Evolutionary conservation across 768 basidiomycete species (phyloP).

Genomic region (Rossbeevera mucosa): DNA sequence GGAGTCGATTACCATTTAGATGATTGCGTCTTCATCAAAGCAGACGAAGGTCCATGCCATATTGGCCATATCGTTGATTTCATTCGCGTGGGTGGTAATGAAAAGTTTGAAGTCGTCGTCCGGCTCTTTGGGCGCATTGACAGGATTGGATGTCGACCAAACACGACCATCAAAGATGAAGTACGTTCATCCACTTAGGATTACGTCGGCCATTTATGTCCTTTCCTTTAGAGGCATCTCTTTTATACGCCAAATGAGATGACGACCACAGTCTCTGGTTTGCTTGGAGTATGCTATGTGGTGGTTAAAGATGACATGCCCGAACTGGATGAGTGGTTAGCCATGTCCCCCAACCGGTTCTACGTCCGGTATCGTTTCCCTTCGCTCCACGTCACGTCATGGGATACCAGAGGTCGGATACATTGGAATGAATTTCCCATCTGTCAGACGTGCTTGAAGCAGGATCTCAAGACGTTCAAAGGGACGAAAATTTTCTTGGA

Average conservation of each 20-base stretch:
- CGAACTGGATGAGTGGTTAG: conserved; percentile 44
- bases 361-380: conserved; percentile 52
- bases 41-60: conserved; percentile 46
- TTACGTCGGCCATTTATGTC: not conserved
- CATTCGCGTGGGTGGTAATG: conserved; percentile 15
- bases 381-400: conserved; percentile 33
- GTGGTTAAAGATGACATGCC: conserved; percentile 33
- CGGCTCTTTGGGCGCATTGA: conserved; percentile 49
- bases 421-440: conserved; percentile 35
- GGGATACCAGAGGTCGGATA: conserved; percentile 35
- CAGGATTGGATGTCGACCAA: conserved; percentile 36
- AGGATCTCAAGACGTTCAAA: conserved; percentile 29
- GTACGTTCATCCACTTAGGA: conserved; percentile 27
- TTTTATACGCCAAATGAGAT: conserved; percentile 51
- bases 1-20: conserved; percentile 52
- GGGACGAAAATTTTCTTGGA: conserved; percentile 31
- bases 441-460: conserved; percentile 42
- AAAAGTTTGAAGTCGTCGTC: conserved; percentile 28
- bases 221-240: conserved; percentile 48
- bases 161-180: conserved; percentile 48
- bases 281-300: conserved; percentile 50
- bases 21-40: conserved; percentile 55
- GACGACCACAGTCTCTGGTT: conserved; percentile 30
- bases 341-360: conserved; percentile 53
- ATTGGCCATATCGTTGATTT: conserved; percentile 51